Conservation (phyloP, 805 yeast genomes). For the Zygotorulaspora sp. region DNA sequence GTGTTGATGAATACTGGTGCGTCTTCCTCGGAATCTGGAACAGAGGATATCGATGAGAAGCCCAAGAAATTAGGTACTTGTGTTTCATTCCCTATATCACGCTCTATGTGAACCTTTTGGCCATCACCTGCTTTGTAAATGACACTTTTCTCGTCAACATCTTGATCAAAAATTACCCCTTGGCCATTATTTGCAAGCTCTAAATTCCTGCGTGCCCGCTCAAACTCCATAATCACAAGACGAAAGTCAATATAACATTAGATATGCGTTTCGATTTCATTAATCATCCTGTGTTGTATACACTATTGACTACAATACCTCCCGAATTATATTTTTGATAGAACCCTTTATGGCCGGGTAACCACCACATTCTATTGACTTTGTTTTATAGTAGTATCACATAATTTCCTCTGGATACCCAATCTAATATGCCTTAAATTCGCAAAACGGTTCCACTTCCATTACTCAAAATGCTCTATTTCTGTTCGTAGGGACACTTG, state of each 20-base stretch:
- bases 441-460: no score
- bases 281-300: no score
- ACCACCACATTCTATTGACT: no score
- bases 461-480: no score
- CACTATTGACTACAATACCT: no score
- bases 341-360: no score
- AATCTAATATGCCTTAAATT: no score
- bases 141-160: conserved; percentile 1
- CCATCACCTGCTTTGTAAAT: conserved; percentile 2
- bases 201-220: conserved; percentile 27
- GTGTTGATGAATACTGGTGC: conserved; percentile 27
- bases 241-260: not conserved
- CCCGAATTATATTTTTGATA: no score
- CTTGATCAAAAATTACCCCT: conserved; percentile 1
- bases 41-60: conserved; percentile 3
- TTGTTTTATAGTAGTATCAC: no score
- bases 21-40: conserved; percentile 3
- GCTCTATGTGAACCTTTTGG: not conserved
- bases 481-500: no score
- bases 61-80: conserved; percentile 15
- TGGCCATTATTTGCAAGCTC: conserved; percentile 16
- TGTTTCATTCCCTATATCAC: conserved; percentile 5
- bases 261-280: not conserved
- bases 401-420: no score
- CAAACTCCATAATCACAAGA: conserved; percentile 21